Evolutionary conservation across 306 rosid genomes (phyloP), one percentile per base, ranked within the genome.

Genomic region (Senna tora): DNA sequence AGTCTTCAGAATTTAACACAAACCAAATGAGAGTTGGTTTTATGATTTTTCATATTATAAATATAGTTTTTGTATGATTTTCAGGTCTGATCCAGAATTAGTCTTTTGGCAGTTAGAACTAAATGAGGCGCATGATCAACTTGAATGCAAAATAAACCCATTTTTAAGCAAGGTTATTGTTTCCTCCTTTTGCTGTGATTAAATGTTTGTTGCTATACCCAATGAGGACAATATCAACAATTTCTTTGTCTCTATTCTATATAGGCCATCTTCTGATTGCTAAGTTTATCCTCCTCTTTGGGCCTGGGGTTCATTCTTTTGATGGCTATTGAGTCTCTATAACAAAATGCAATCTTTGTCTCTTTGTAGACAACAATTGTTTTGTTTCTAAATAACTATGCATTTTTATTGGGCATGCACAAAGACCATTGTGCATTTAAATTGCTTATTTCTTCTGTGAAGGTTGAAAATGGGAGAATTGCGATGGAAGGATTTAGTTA

Each of bases 1-100:
- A 50, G 55, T 50, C 55, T 50, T 50, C 0, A 50, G 22, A 14
- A 55, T 55, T 4, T 55, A 55, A 25, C 3, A 54, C 1, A 34
- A 1, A n/a, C 41, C 3, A 22, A 30, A 11, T 39, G 20, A 9
- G 50, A 16, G 19, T 12, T 33, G 51, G 20, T 64, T 64, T 3
- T 64, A 10, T 43, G 22, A 53, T 21, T 59, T 9, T 59, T 56
- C 20, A 14, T 32, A 22, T n/a, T 45, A 38, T 22, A 36, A 30
- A 39, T 46, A 21, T 65, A 65, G 20, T 58, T 64, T 58, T 58
- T 66, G 36, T 33, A 17, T 51, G 46, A 62, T 72, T 70, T 78
- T 70, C 93, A 93, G 98, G 71, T 85, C 96, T 65, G 90, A 96
- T 67, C 93, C 97, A 1, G 97, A 93, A 69, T 82, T 90, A 68